These are phyloP conservation scores for Chenopodium formosanum DNA, from an alignment of 148 eudicot genomes.

Conservation along the genomic window DNA sequence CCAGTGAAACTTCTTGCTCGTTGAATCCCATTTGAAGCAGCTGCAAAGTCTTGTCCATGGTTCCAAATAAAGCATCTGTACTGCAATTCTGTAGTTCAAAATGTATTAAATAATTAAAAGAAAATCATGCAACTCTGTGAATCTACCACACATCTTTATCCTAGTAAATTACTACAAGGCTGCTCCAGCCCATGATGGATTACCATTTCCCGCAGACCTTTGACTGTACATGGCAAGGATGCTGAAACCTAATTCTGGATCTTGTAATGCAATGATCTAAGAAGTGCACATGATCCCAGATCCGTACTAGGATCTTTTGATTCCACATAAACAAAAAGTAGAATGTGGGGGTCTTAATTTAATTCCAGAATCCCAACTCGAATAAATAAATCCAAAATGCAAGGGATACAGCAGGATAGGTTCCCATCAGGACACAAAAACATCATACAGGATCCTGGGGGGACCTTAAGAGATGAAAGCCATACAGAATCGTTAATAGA, in stretches of 20 bases:
- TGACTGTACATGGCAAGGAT: background rate
- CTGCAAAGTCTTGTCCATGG: slow-evolving; percentile 79
- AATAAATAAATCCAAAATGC: background rate
- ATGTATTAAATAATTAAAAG: background rate
- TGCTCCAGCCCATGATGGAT: background rate
- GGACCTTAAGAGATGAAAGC: background rate
- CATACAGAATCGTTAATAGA: background rate
- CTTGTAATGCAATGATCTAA: background rate
- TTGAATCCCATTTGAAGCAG: slow-evolving; percentile 86
- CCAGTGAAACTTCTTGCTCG: slow-evolving; percentile 79
- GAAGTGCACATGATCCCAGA: background rate
- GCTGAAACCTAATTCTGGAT: background rate
- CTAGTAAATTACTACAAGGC: background rate
- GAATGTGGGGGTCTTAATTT: background rate
- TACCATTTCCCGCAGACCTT: background rate
- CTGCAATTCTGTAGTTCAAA: slow-evolving; percentile 44
- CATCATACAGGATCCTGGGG: background rate
- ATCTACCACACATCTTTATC: background rate
- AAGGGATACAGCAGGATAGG: background rate
- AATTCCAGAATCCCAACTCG: background rate
- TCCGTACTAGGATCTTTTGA: background rate
- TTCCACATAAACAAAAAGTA: background rate
- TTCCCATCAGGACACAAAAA: background rate
- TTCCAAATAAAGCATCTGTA: slow-evolving; percentile 74
- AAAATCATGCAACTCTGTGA: background rate